Evolutionary conservation across 352 stramenopile species (phyloP).

Genomic region (Globisporangium iwayamae): DNA sequence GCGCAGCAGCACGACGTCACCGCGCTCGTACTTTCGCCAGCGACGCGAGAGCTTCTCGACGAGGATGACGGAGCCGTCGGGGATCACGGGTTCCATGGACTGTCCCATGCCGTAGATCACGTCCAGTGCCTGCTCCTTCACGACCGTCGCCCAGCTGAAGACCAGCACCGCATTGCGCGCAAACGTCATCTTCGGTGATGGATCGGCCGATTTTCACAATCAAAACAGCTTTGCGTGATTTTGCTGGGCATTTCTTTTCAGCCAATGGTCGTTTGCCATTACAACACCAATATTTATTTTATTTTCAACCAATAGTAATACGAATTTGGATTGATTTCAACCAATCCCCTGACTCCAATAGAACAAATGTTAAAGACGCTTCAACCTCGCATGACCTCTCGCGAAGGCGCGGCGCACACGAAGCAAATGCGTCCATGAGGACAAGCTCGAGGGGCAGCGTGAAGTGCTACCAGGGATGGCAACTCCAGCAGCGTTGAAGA

Average conservation of each 20-base stretch:
- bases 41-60: slow-evolving; percentile 73
- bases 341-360: no score
- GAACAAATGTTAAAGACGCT: no score
- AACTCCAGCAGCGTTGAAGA: no score
- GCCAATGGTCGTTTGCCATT: not conserved
- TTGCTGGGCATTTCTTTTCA: not conserved
- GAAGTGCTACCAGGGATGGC: no score
- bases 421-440: no score
- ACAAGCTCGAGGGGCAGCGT: no score
- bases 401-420: no score
- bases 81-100: slow-evolving; percentile 82
- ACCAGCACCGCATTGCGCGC: slow-evolving; percentile 54
- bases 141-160: slow-evolving; percentile 49
- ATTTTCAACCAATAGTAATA: no score
- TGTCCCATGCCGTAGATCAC: slow-evolving; percentile 81
- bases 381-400: no score
- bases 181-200: slow-evolving; percentile 10
- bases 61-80: slow-evolving; percentile 78
- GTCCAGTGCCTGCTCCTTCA: slow-evolving; percentile 70
- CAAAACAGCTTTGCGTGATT: not conserved
- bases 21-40: slow-evolving; percentile 60
- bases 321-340: no score
- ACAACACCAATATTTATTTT: no score
- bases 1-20: slow-evolving; percentile 79
- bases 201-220: not conserved